Evolutionary conservation across 495 filamentous ascomycete genomes (phyloP).

Genomic region (Annulohypoxylon moriforme): DNA sequence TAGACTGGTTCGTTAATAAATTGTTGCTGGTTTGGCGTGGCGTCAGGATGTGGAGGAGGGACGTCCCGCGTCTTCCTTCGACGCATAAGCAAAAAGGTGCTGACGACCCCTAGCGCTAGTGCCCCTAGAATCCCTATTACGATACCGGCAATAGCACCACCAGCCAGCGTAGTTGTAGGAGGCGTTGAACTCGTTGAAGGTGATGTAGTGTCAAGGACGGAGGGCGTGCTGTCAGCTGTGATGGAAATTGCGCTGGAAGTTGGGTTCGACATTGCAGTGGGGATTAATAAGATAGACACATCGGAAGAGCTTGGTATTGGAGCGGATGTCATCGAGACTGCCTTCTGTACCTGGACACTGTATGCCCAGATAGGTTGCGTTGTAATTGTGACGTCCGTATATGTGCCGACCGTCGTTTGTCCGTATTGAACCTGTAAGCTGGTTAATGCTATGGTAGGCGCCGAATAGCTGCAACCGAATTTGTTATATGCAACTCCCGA

Average conservation of each 20-base stretch:
- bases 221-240: neutral
- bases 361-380: slow-evolving; percentile 1
- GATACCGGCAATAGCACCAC: slow-evolving; percentile 22
- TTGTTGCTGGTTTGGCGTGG: too few species aligned
- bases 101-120: slow-evolving; percentile 3
- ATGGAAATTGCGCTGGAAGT: neutral
- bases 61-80: neutral
- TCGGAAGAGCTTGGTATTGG: neutral
- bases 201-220: too few species aligned
- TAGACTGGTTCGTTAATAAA: neutral
- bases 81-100: slow-evolving; percentile 21
- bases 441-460: neutral
- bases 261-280: neutral
- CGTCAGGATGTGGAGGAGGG: neutral
- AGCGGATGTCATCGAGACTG: neutral
- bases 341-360: slow-evolving; percentile 11
- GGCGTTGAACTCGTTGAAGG: neutral
- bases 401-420: neutral
- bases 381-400: neutral
- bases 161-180: neutral
- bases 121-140: slow-evolving; percentile 19
- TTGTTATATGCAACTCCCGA: slow-evolving; percentile 1
- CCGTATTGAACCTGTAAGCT: neutral
- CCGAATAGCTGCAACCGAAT: neutral
- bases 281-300: neutral